Evolutionary conservation across 2,329 filamentous ascomycete genomes (phyloP).

Genomic region (Alternaria tenuissima): DNA sequence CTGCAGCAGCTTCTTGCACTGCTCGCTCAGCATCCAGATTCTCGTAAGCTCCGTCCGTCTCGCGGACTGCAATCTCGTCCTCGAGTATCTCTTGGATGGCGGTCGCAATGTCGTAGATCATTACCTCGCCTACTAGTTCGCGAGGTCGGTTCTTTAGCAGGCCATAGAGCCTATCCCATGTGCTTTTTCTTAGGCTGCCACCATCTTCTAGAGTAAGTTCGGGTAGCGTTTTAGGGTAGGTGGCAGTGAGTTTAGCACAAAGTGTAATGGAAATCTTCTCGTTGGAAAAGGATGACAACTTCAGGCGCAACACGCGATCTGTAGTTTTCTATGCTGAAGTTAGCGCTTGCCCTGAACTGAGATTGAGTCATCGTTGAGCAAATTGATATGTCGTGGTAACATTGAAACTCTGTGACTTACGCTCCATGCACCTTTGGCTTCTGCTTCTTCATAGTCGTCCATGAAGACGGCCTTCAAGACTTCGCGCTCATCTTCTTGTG

Average conservation of each 20-base stretch:
- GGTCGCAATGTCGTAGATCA: constrained; percentile 69
- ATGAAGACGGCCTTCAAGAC: constrained; percentile 87
- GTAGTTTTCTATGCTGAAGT: constrained; percentile 69
- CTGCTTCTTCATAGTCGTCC: constrained; percentile 82
- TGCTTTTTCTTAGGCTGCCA: constrained; percentile 72
- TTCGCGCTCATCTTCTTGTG: constrained; percentile 87
- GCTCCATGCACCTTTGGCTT: constrained; percentile 83
- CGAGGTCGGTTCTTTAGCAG: constrained; percentile 75
- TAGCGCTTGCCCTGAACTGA: not conserved
- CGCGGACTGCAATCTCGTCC: constrained; percentile 81
- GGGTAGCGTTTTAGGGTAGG: constrained; percentile 86
- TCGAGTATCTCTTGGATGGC: constrained; percentile 77
- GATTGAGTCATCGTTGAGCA: not conserved
- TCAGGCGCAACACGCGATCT: constrained; percentile 81
- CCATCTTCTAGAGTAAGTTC: constrained; percentile 73
- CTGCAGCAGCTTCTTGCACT: constrained; percentile 77
- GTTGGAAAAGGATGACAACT: constrained; percentile 76
- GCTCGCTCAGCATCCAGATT: constrained; percentile 90
- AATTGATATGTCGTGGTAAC: not conserved
- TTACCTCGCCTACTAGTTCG: constrained; percentile 68
- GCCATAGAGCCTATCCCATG: constrained; percentile 73
- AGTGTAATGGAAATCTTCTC: constrained; percentile 75
- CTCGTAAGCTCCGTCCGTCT: constrained; percentile 77
- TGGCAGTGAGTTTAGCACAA: constrained; percentile 83
- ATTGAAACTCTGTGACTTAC: constrained; percentile 56